These are phyloP conservation scores for Psilocybe cubensis DNA, from an alignment of 768 basidiomycete genomes.

Conservation along the genomic window DNA sequence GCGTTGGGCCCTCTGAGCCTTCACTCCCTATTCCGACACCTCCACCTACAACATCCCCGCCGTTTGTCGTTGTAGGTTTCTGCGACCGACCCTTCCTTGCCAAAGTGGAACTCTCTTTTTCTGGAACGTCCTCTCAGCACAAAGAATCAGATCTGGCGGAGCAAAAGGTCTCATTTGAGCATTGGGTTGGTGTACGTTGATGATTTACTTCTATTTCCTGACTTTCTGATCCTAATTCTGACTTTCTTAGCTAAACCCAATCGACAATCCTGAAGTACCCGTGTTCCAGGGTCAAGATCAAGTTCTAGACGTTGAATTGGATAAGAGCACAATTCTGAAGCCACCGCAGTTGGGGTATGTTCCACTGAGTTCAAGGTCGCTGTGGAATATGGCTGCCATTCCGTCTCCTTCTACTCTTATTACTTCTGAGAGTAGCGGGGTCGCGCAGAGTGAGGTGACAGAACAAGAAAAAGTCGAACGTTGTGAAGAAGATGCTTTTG, in stretches of 20 bases:
- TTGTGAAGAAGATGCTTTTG: background rate
- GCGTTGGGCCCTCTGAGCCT: constrained; percentile 34
- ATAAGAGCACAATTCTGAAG: constrained; percentile 46
- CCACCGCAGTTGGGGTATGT: constrained; percentile 34
- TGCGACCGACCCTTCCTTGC: constrained; percentile 49
- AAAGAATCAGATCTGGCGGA: constrained; percentile 19
- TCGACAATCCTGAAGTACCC: constrained; percentile 33
- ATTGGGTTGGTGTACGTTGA: constrained; percentile 56
- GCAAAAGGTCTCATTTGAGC: constrained; percentile 47
- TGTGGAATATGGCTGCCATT: constrained; percentile 36
- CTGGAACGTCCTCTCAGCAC: constrained; percentile 26
- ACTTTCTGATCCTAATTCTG: background rate
- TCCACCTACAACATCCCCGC: constrained; percentile 34
- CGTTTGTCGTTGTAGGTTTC: constrained; percentile 48
- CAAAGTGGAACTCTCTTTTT: constrained; percentile 48
- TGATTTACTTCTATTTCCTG: background rate
- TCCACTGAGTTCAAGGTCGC: constrained; percentile 34
- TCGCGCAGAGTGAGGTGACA: background rate
- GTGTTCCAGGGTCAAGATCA: constrained; percentile 56
- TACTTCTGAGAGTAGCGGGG: background rate
- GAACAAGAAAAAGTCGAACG: too few relatives aligned
- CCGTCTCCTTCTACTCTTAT: background rate
- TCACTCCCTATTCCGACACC: constrained; percentile 16
- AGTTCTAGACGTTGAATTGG: constrained; percentile 55
- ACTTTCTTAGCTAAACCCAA: constrained; percentile 42